A percentile compares a stretch with the other conserved stretches of the same genome.
Conservation (phyloP, 495 filamentous ascomycete species). For the Aspergillus sclerotiicarbonarius region DNA sequence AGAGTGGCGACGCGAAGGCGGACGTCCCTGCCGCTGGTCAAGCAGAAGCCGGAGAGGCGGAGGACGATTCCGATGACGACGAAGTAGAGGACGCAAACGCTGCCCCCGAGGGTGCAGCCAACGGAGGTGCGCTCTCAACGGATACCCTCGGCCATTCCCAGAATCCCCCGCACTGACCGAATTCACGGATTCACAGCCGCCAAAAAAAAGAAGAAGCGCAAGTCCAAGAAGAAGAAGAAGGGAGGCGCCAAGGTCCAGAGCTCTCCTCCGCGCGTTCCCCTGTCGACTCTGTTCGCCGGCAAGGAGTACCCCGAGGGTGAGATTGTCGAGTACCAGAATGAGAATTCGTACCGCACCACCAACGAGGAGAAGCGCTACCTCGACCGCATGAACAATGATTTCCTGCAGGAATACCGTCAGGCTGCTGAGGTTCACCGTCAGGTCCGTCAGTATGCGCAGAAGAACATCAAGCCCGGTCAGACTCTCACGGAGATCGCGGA, state of each 20-base stretch:
- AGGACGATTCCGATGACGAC: constrained; percentile 68
- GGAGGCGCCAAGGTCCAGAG: constrained; percentile 67
- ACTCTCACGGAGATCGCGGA: constrained; percentile 78
- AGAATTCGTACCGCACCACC: constrained; percentile 79
- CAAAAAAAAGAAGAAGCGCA: constrained; percentile 85
- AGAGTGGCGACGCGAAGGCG: constrained; percentile 46
- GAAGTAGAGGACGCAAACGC: constrained; percentile 47
- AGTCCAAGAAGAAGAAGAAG: constrained; percentile 72
- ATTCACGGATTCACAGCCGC: constrained; percentile 32
- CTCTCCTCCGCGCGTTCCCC: constrained; percentile 69
- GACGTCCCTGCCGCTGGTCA: constrained; percentile 39
- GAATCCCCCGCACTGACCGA: constrained; percentile 11
- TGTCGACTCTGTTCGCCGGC: constrained; percentile 74
- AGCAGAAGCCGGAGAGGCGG: constrained; percentile 45
- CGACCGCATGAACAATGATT: constrained; percentile 79
- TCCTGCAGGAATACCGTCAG: constrained; percentile 81
- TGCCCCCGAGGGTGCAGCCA: constrained; percentile 38
- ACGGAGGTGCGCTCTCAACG: constrained; percentile 37
- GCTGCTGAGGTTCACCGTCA: constrained; percentile 87
- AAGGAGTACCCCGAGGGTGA: constrained; percentile 75
- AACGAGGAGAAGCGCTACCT: constrained; percentile 85
- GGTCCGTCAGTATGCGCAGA: constrained; percentile 78
- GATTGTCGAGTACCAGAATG: constrained; percentile 72
- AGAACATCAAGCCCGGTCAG: constrained; percentile 78
- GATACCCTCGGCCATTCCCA: constrained; percentile 6